phyloP scores from a whole-genome alignment of 305 asterid species.

The Plantago coronopus region DNA sequence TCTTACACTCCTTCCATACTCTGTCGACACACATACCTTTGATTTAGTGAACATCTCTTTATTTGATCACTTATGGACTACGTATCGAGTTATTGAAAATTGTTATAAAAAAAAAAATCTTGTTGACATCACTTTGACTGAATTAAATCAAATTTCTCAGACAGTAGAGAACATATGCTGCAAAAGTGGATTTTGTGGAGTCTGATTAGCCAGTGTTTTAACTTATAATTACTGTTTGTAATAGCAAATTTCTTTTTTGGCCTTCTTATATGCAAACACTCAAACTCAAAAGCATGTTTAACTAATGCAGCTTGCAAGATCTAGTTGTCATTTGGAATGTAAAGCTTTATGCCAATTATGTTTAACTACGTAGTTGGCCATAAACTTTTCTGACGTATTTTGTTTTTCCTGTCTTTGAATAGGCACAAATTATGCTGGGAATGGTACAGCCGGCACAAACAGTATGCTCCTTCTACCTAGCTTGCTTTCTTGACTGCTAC shows the following conservation, averaged over 20 bases:
- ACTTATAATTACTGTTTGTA: too few relatives aligned
- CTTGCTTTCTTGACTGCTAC: slow-evolving; percentile 19
- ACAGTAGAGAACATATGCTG: not conserved
- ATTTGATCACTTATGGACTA: too few relatives aligned
- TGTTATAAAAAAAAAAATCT: too few relatives aligned
- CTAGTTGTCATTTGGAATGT: not conserved
- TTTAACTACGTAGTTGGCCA: not conserved
- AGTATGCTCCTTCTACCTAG: slow-evolving; percentile 41
- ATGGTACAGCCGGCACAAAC: slow-evolving; percentile 82
- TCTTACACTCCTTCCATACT: slow-evolving; percentile 12
- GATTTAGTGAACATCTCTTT: too few relatives aligned
- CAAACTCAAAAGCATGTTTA: not conserved
- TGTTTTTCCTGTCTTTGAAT: slow-evolving; percentile 19
- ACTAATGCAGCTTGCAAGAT: not conserved
- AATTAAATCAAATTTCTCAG: too few relatives aligned
- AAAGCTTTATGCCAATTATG: not conserved
- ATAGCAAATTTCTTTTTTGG: too few relatives aligned
- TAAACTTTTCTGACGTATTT: slow-evolving; percentile 19
- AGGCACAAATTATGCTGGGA: slow-evolving; percentile 98
- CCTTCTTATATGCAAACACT: too few relatives aligned
- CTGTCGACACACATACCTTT: too few relatives aligned
- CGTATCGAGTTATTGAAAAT: too few relatives aligned
- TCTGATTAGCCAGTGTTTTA: not conserved
- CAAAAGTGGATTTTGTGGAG: slow-evolving; percentile 8
- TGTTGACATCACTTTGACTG: too few relatives aligned